Percentiles rank a stretch among this genome's conserved stretches.
Conservation (phyloP, 169 alveolate genomes). For the Eimeria acervulina region DNA sequence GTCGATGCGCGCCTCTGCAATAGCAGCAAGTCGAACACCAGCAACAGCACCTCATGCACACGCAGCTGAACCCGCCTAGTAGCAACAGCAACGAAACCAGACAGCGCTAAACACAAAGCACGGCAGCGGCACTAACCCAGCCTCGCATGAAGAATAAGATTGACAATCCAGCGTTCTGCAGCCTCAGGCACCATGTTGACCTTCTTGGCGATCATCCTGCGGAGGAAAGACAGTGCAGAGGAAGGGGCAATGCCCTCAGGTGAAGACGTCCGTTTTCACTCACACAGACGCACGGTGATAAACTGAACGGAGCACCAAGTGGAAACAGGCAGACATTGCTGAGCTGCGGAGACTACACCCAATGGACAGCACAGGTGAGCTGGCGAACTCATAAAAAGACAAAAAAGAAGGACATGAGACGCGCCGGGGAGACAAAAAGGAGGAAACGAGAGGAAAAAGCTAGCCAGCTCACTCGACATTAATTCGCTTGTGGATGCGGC, state of each 20-base stretch:
- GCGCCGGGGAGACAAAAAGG: neutral
- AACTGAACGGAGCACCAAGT: neutral
- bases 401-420: neutral
- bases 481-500: conserved; percentile 95
- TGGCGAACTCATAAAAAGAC: neutral
- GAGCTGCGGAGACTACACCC: neutral
- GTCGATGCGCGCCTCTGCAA: conserved; percentile 94
- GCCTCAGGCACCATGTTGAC: conserved; percentile 92
- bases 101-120: too few species aligned
- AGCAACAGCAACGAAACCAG: neutral
- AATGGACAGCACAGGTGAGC: neutral
- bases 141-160: conserved; percentile 92
- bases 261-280: neutral
- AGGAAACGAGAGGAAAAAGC: neutral
- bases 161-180: conserved; percentile 96
- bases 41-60: neutral
- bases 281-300: neutral
- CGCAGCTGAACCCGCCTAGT: neutral
- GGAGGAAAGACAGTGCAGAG: neutral
- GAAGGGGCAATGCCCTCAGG: neutral
- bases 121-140: conserved; percentile 58
- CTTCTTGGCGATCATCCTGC: conserved; percentile 92
- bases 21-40: neutral
- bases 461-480: conserved; percentile 87
- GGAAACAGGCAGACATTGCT: neutral